These are phyloP conservation scores for Amoebophrya sp. DNA, from an alignment of 169 alveolate species.

Conservation along the genomic window DNA sequence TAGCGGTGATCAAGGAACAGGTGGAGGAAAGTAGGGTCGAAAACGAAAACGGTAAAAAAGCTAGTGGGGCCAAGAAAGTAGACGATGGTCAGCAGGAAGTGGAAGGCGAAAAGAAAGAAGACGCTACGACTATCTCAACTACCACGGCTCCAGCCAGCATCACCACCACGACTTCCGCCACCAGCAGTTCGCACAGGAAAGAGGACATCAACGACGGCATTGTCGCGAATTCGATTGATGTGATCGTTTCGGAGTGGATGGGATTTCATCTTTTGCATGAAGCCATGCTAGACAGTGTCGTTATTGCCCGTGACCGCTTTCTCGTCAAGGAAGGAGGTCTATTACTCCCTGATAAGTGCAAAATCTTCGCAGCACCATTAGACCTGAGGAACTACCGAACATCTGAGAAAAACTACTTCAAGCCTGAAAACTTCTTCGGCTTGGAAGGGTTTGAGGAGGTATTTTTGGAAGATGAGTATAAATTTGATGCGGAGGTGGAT, in stretches of 20 bases:
- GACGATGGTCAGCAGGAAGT: too few relatives aligned
- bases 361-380: not conserved
- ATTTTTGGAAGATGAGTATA: too few relatives aligned
- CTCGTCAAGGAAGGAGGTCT: conserved; percentile 42
- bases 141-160: not conserved
- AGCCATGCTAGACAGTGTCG: conserved; percentile 71
- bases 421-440: not conserved
- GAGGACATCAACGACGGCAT: not conserved
- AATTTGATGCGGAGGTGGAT: too few relatives aligned
- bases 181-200: too few relatives aligned
- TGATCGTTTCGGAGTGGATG: conserved; percentile 76
- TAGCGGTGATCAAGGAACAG: conserved; percentile 35
- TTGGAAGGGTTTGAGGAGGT: not conserved
- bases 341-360: not conserved
- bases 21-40: too few relatives aligned
- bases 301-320: conserved; percentile 73
- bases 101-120: too few relatives aligned
- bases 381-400: not conserved
- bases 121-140: too few relatives aligned
- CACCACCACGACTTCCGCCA: too few relatives aligned
- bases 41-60: conserved; percentile 34
- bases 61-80: too few relatives aligned
- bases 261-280: conserved; percentile 76
- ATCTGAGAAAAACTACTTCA: not conserved
- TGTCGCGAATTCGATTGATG: conserved; percentile 47